Base-by-base conservation (phyloP, 1,284 basidiomycete genomes). In the Ceratorhiza oryzae-sativae region DNA sequence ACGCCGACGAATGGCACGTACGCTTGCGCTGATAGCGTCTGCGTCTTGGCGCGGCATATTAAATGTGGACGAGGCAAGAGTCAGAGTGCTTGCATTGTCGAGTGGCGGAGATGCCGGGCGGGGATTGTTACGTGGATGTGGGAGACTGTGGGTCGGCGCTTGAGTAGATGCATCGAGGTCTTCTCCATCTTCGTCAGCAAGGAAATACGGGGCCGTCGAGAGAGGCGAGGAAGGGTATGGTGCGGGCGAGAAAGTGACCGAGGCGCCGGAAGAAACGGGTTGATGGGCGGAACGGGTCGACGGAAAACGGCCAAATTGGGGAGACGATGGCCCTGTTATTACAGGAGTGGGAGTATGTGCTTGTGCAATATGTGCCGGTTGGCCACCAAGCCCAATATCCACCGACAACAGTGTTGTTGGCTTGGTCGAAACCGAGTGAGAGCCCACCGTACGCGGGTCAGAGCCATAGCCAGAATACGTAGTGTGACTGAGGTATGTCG, bases 81-180 rank as follows among this genome's bases (percentile, higher is more conserved):
- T 98, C 55, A 98, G 83, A 61, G 96, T 84, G 3, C 93, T 95
- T 0, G 96, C 96, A 78, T 98, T 95, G 78, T 97, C 94, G 27
- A 89, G 84, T 0, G 96, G 96, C 10, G 93, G 90, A 1, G 92
- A 93, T 5, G 90, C 90, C 15, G 97, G 97, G 23, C 92, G 88
- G 1, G 96, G 96, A 79, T 98, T 98, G 81, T 98, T 94, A 63
- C 93, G 87, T 1, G 96, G 97, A 81, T 98, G 95, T 74, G 95
- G 94, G 6, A 88, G 83, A 0, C 94, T 94, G 79, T 96, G 94
- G 48, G 91, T 85, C 0, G 97, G 97, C 6, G 93, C 93, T 78
- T 94, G 92, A 34, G 90, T 81, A 18, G 84, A 41, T 5, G 45
- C 75, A 42, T 41, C 71, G 27, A 25, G 67, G 30, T 72, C 70